phyloP scores from a whole-genome alignment of 345 rosid genomes.

The Salix arbutifolia region DNA sequence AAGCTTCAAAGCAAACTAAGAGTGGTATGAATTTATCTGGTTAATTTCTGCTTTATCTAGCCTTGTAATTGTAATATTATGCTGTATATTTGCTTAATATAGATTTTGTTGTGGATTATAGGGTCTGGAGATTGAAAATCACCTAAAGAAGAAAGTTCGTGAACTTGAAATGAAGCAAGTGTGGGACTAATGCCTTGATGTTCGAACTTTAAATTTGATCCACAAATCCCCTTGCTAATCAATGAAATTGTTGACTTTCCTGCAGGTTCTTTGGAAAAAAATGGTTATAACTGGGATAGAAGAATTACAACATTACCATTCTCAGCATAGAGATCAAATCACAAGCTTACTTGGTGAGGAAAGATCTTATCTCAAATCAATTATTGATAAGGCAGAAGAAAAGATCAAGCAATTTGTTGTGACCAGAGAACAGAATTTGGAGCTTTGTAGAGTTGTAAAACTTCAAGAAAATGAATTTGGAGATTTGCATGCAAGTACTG shows the following conservation, averaged over 20 bases:
- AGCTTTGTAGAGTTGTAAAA: slow-evolving; percentile 28
- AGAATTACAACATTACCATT: slow-evolving; percentile 54
- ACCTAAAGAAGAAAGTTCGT: slow-evolving; percentile 70
- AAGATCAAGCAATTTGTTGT: slow-evolving; percentile 34
- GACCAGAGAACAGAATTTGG: slow-evolving; percentile 30
- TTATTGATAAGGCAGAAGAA: slow-evolving; percentile 44
- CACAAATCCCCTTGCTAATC: slow-evolving; percentile 2
- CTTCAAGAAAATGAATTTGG: slow-evolving; percentile 52
- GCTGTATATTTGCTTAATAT: background rate
- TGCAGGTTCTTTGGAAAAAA: slow-evolving; percentile 59
- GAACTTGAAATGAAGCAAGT: slow-evolving; percentile 83
- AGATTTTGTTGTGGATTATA: slow-evolving; percentile 29
- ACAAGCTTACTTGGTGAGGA: slow-evolving; percentile 57
- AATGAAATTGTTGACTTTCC: slow-evolving; percentile 23
- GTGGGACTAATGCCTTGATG: slow-evolving; percentile 23
- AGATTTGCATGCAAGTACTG: slow-evolving; percentile 50
- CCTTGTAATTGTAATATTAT: background rate
- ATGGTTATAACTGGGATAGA: slow-evolving; percentile 42
- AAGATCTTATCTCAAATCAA: slow-evolving; percentile 43
- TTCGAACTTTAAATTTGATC: background rate
- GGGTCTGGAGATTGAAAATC: slow-evolving; percentile 96
- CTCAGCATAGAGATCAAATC: slow-evolving; percentile 51
- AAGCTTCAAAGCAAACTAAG: slow-evolving; percentile 67
- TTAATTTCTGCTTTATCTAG: background rate
- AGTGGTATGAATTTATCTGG: slow-evolving; percentile 52